phyloP scores from a whole-genome alignment of 1,284 basidiomycete genomes.

The Fomitopsis schrenkii region DNA sequence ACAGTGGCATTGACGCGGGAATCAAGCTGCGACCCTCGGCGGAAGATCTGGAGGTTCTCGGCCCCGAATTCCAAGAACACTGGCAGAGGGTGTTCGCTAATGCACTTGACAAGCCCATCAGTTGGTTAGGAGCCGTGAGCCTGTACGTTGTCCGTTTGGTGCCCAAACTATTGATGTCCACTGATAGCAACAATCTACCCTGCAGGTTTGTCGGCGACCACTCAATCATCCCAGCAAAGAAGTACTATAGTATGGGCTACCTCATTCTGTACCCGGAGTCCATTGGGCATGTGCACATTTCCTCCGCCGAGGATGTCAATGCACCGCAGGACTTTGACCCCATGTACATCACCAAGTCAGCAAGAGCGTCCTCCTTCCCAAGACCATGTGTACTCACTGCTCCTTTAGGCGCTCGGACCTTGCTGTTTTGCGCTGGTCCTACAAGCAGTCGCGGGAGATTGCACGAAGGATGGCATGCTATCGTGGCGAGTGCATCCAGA shows the following conservation, averaged over 20 bases:
- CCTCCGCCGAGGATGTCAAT: conserved; percentile 31
- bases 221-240: conserved; percentile 20
- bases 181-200: too few species aligned
- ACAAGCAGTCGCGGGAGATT: conserved; percentile 32
- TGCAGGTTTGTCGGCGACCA: conserved; percentile 27
- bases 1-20: conserved; percentile 40
- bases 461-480: conserved; percentile 32
- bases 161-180: not conserved
- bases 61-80: conserved; percentile 36
- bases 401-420: conserved; percentile 21
- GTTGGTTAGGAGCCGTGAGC: conserved; percentile 30
- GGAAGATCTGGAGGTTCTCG: conserved; percentile 40
- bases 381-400: not conserved
- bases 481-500: conserved; percentile 27
- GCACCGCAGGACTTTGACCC: conserved; percentile 34
- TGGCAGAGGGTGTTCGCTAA: conserved; percentile 42
- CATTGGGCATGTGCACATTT: conserved; percentile 40
- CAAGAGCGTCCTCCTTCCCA: not conserved
- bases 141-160: not conserved
- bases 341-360: conserved; percentile 18
- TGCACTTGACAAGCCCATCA: conserved; percentile 45
- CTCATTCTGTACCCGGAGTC: conserved; percentile 24
- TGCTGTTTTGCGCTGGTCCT: conserved; percentile 38
- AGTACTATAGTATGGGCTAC: conserved; percentile 30
- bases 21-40: conserved; percentile 44